Evolutionary conservation across 106 monocot species (phyloP), one percentile per base, ranked within the genome.

Genomic region (Iris macrosiphon): DNA sequence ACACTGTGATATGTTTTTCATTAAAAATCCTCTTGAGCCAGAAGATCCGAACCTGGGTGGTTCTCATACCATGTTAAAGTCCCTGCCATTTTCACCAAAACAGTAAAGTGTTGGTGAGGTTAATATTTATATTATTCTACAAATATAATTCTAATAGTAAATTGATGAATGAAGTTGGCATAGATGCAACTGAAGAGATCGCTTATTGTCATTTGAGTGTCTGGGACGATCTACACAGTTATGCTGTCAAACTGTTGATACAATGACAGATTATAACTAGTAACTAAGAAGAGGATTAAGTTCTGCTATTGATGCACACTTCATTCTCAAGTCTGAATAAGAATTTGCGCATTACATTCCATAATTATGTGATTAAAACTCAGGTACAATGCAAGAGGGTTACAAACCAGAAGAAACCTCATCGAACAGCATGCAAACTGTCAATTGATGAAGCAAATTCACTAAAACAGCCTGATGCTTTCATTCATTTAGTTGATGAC

Each of bases 101-200:
- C 76, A 66, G 48, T 71, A 80, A 77, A 87, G 92, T 22, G 71
- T 77, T 19, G 92, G 92, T n/a, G 87, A 92, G 65, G 87, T n/a
- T n/a, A n/a, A n/a, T n/a, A n/a, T n/a, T n/a, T n/a, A n/a, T n/a
- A n/a, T n/a, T n/a, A n/a, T n/a, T n/a, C n/a, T n/a, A n/a, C n/a
- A n/a, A n/a, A n/a, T n/a, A n/a, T n/a, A n/a, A n/a, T n/a, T n/a
- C 26, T 52, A 19, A 16, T 6, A 42, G 42, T 34, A 19, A 40
- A 18, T n/a, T 1, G 15, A 13, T 57, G 16, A 16, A 41, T 59
- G 3, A 15, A 14, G 39, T 15, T 14, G 22, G 26, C 32, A 21
- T 22, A 0, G 1, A 38, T 39, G 57, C 17, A 40, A 6, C 59
- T 28, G 25, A 59, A 59, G 9, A 42, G 14, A 9, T 15, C 29